Evolutionary conservation across 2,329 filamentous ascomycete genomes (phyloP).

Genomic region (Fusarium sp.): DNA sequence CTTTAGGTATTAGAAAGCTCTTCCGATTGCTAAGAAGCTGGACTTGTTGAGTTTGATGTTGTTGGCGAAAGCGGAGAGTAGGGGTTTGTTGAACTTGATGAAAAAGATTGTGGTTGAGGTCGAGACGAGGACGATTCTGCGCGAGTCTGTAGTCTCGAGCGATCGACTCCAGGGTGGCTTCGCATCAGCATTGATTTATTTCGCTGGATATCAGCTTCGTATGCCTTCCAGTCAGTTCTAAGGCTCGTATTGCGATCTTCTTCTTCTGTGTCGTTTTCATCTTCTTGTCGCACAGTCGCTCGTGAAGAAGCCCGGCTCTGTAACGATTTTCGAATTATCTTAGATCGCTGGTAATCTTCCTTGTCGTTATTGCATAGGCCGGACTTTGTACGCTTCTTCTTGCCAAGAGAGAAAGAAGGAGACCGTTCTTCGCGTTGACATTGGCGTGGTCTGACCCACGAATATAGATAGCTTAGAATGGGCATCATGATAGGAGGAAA

Average conservation of each 20-base stretch:
- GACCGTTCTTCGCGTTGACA: conserved; percentile 24
- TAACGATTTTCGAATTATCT: conserved; percentile 61
- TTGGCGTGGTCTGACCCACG: conserved; percentile 42
- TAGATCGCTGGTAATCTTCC: conserved; percentile 54
- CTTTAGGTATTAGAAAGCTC: conserved; percentile 15
- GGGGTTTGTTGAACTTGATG: conserved; percentile 34
- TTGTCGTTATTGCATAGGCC: conserved; percentile 39
- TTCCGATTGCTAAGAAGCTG: conserved; percentile 28
- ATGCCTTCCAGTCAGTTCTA: conserved; percentile 55
- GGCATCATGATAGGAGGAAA: conserved; percentile 30
- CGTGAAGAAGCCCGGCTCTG: conserved; percentile 48
- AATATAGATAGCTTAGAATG: conserved; percentile 41
- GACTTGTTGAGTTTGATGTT: conserved; percentile 18
- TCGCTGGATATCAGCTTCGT: conserved; percentile 53
- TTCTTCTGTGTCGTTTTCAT: conserved; percentile 35
- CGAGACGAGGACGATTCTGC: conserved; percentile 27
- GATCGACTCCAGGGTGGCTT: conserved; percentile 48
- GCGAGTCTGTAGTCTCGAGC: conserved; percentile 20
- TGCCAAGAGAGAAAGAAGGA: conserved; percentile 38
- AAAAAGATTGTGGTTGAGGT: conserved; percentile 28
- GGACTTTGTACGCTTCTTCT: conserved; percentile 38
- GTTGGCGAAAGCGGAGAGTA: conserved; percentile 30
- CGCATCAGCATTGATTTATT: conserved; percentile 48
- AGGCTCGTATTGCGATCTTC: conserved; percentile 38
- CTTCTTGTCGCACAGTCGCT: conserved; percentile 22